These are phyloP conservation scores for Effrenium voratum DNA, from an alignment of 73 alveolate genomes.

Conservation along the genomic window DNA sequence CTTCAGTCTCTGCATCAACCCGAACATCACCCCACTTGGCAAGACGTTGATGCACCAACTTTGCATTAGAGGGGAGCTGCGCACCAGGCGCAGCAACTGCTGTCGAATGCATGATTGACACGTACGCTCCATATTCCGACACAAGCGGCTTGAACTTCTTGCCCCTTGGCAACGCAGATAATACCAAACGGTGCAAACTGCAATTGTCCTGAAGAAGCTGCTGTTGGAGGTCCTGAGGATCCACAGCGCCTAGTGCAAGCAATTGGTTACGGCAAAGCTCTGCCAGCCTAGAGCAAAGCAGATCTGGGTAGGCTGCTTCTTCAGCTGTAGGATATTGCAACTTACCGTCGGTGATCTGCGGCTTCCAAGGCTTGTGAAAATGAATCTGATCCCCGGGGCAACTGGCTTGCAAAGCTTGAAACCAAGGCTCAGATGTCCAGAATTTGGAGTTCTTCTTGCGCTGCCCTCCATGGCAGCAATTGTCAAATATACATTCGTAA, in stretches of 20 bases:
- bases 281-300: too few relatives aligned
- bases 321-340: neutral
- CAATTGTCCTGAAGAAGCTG: neutral
- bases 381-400: neutral
- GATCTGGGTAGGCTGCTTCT: too few relatives aligned
- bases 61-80: too few relatives aligned
- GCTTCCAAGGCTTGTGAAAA: neutral
- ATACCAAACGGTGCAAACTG: neutral
- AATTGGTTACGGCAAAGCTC: neutral
- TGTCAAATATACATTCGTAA: neutral
- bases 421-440: neutral
- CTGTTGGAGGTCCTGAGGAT: neutral
- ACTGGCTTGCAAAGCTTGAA: neutral
- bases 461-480: neutral
- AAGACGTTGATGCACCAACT: too few relatives aligned
- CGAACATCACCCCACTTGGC: too few relatives aligned
- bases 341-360: neutral
- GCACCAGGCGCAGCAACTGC: too few relatives aligned
- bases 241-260: neutral
- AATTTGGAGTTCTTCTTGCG: neutral
- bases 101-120: too few relatives aligned
- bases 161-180: neutral
- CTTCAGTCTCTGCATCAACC: too few relatives aligned
- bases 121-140: neutral
- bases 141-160: neutral